Percentiles rank a stretch among this genome's conserved stretches.
phyloP scores from a whole-genome alignment of 176 grass and related monocot genomes.

The Oryza punctata region DNA sequence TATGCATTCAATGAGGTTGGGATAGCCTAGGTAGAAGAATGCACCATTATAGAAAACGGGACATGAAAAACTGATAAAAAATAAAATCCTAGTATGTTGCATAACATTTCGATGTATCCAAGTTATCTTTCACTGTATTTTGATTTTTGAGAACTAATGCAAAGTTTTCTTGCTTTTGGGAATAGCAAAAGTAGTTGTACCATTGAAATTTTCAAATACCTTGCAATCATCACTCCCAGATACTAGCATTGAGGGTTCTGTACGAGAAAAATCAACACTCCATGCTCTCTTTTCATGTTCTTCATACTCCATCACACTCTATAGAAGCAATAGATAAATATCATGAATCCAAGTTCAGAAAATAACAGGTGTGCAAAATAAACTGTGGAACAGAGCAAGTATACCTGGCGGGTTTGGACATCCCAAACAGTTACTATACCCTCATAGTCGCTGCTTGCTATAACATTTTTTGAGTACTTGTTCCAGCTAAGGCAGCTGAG shows the following conservation, averaged over 20 bases:
- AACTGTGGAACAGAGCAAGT: conserved; percentile 14
- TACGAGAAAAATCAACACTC: conserved; percentile 99
- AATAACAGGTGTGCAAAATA: conserved; percentile 28
- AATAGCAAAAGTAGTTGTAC: conserved; percentile 1
- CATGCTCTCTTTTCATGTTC: conserved; percentile 99
- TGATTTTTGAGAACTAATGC: neutral
- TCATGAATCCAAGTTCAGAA: conserved; percentile 12
- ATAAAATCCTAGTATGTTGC: neutral
- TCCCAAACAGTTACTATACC: conserved; percentile 99
- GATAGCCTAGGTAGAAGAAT: neutral
- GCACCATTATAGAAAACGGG: neutral
- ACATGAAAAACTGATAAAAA: neutral
- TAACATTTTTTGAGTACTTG: conserved; percentile 99
- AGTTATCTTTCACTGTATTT: neutral
- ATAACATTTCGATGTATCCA: neutral
- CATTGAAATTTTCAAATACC: conserved; percentile 48
- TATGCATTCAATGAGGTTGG: neutral
- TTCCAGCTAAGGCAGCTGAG: conserved; percentile 99
- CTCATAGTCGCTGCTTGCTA: conserved; percentile 99
- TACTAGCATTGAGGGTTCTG: conserved; percentile 89
- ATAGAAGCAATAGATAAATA: conserved; percentile 37
- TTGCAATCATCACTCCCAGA: conserved; percentile 99
- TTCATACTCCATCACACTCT: conserved; percentile 99
- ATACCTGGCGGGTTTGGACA: conserved; percentile 91
- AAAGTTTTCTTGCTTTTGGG: neutral